phyloP scores from a whole-genome alignment of 441 rosid species.

The Gossypium schwendimanii region DNA sequence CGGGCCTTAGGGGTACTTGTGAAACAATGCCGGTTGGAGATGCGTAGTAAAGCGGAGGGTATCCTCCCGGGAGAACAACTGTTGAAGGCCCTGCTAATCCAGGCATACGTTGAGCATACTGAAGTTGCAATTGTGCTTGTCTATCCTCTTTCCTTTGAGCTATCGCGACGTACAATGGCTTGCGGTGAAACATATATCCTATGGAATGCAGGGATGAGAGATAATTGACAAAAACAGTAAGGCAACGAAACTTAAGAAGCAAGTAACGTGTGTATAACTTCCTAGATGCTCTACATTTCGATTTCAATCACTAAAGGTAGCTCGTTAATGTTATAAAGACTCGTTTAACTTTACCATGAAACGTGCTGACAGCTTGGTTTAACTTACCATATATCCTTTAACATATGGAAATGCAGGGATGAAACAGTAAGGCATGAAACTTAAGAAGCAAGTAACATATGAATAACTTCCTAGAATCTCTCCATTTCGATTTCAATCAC shows the following conservation, averaged over 20 bases:
- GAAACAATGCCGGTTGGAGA: constrained; percentile 45
- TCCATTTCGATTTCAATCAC: not conserved
- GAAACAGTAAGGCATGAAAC: no score
- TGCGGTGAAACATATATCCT: constrained; percentile 44
- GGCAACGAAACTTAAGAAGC: not conserved
- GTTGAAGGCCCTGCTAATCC: constrained; percentile 37
- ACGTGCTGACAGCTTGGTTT: no score
- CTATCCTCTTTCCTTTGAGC: constrained; percentile 57
- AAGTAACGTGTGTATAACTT: not conserved
- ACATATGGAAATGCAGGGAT: no score
- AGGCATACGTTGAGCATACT: constrained; percentile 27
- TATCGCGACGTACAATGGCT: constrained; percentile 45
- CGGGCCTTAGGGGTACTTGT: constrained; percentile 39
- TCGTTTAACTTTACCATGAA: not conserved
- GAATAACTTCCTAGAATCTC: not conserved
- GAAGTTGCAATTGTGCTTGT: constrained; percentile 33
- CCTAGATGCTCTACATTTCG: not conserved
- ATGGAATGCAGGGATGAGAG: not conserved
- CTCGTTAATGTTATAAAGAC: not conserved
- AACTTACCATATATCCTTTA: no score
- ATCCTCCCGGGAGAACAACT: constrained; percentile 48
- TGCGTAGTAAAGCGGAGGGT: constrained; percentile 48
- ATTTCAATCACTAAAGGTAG: not conserved
- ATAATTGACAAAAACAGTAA: not conserved
- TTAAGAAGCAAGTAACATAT: not conserved